Base-by-base conservation (phyloP, 2,329 filamentous ascomycete species). In the Leptographium procerum region DNA sequence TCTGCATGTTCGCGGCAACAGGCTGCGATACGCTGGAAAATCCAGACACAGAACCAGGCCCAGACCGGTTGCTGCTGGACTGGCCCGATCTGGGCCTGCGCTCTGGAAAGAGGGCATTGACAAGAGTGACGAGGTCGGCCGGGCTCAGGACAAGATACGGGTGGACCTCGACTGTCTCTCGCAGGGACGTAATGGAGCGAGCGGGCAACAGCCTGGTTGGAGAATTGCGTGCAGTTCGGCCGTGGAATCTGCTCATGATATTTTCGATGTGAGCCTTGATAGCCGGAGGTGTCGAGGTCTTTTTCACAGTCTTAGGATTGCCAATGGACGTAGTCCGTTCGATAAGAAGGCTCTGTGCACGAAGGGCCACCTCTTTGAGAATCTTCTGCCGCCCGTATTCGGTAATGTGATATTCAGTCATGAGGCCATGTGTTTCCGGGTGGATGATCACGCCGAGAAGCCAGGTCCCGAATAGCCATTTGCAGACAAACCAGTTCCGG, bases 381-480 rank as follows among this genome's bases (percentile, higher is more conserved):
- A 88, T 87, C 70, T 86, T 91, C 66, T 95, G 88, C 50, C 94
- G 84, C 48, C 90, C 91, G 71, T 92, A 90, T 65, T 95, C 89
- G 55, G 88, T 91, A 66, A 97, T 90, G 73, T 96, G 89, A 70
- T 95, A 92, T 66, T 95, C 89, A 59, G 89, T 82, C 76, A 97
- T 86, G 74, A 88, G 83, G 57, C 83, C 82, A 64, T 84, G 80
- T 56, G 80, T 91, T 79, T 99, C 94, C 13, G 94, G 94, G 66
- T 94, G 88, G 53, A 90, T 88, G 66, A 97, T 83, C 57, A 90
- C 86, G 65, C 88, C 87, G 52, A 89, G 80, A 40, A 97, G 77
- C 71, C 94, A 96, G 56, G 87, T 86, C 62, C 90, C 88, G 70
- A 97, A 96, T 62, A 96, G 85, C 85, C 92, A 99, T 68, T 91